Evolutionary conservation across 2,329 filamentous ascomycete species (phyloP).

Genomic region (Pseudopyricularia javanii): DNA sequence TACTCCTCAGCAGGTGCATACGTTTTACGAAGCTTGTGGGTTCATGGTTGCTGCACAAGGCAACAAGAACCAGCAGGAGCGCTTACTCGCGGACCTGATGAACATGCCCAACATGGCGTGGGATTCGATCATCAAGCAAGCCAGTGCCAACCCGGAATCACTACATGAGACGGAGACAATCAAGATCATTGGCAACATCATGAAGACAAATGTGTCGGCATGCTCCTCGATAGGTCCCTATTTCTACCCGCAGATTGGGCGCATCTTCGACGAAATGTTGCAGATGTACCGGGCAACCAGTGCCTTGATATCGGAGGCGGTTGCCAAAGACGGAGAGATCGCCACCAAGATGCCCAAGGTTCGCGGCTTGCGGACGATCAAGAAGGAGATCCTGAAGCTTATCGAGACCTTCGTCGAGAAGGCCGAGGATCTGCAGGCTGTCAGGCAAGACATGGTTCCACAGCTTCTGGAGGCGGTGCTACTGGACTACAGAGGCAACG

Average conservation of each 20-base stretch:
- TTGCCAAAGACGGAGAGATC: slow-evolving; percentile 76
- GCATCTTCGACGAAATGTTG: slow-evolving; percentile 96
- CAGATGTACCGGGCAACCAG: slow-evolving; percentile 99
- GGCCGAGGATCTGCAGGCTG: slow-evolving; percentile 88
- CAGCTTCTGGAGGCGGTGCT: slow-evolving; percentile 87
- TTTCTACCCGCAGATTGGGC: slow-evolving; percentile 95
- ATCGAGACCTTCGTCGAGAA: slow-evolving; percentile 98
- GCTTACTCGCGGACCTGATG: slow-evolving; percentile 87
- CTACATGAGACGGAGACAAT: slow-evolving; percentile 90
- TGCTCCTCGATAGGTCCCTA: slow-evolving; percentile 94
- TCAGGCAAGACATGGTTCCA: slow-evolving; percentile 90
- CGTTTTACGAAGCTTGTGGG: slow-evolving; percentile 96
- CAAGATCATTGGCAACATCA: slow-evolving; percentile 98
- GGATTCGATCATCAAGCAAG: slow-evolving; percentile 86
- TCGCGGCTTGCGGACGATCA: slow-evolving; percentile 88
- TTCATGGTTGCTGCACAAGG: slow-evolving; percentile 99
- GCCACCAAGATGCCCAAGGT: slow-evolving; percentile 97
- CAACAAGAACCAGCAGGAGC: slow-evolving; percentile 86
- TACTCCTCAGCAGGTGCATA: slow-evolving; percentile 93
- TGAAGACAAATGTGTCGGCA: slow-evolving; percentile 99
- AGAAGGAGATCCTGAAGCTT: slow-evolving; percentile 97
- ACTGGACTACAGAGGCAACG: slow-evolving; percentile 93
- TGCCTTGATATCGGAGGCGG: slow-evolving; percentile 85
- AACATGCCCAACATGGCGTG: slow-evolving; percentile 84
- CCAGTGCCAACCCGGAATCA: slow-evolving; percentile 72